Conservation (phyloP, 805 yeast species). For the Wickerhamomyces kurtzmanii region DNA sequence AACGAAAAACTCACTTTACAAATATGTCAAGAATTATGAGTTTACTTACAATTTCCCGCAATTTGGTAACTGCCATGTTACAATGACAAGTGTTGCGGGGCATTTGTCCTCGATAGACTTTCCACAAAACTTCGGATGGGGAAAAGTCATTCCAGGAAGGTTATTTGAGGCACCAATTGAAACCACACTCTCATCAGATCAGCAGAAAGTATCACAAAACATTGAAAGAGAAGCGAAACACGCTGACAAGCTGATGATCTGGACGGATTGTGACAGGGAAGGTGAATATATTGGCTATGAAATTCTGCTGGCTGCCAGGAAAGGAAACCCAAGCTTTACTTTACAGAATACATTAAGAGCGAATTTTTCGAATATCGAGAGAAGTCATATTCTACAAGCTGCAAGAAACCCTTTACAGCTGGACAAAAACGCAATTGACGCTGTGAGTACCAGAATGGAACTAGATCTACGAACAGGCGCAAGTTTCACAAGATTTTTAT, state of each 20-base stretch:
- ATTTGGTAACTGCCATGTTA: slow-evolving; percentile 62
- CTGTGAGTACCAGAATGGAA: slow-evolving; percentile 81
- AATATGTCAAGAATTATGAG: slow-evolving; percentile 73
- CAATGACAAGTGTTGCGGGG: slow-evolving; percentile 91
- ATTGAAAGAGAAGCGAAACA: slow-evolving; percentile 54
- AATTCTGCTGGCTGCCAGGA: slow-evolving; percentile 58
- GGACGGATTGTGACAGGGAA: slow-evolving; percentile 99
- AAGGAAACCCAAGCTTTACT: slow-evolving; percentile 32
- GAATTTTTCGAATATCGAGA: slow-evolving; percentile 78
- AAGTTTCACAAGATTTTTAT: slow-evolving; percentile 76
- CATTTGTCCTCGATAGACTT: slow-evolving; percentile 67
- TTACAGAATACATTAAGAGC: slow-evolving; percentile 58
- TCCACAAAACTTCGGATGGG: slow-evolving; percentile 54
- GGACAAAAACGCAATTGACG: slow-evolving; percentile 64
- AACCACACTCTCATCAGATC: slow-evolving; percentile 26
- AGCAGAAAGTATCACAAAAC: slow-evolving; percentile 47
- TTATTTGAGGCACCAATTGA: slow-evolving; percentile 66
- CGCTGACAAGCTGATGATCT: slow-evolving; percentile 67
- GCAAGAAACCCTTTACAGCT: slow-evolving; percentile 58
- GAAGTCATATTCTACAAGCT: slow-evolving; percentile 62
- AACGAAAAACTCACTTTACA: slow-evolving; percentile 38
- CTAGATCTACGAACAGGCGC: slow-evolving; percentile 85
- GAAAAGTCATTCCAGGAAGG: slow-evolving; percentile 49
- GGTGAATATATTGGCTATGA: slow-evolving; percentile 92
- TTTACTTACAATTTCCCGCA: slow-evolving; percentile 56